A percentile compares a stretch with the other conserved stretches of the same genome.
Conservation (phyloP, 2,329 filamentous ascomycete genomes). For the Aspergillus fijiensis region DNA sequence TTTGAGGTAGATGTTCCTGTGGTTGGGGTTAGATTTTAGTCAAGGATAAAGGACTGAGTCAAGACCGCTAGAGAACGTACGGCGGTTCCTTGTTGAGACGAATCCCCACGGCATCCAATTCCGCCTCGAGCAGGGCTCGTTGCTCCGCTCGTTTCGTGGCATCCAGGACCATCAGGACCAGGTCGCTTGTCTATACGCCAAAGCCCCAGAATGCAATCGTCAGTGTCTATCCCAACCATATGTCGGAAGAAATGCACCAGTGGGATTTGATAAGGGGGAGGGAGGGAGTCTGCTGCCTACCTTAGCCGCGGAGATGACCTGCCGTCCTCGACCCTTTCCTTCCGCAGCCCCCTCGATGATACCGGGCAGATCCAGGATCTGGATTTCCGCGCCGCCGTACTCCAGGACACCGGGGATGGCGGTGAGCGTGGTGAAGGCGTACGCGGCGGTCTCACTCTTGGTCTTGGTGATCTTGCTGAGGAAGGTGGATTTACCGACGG, state of each 20-base stretch:
- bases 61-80: conserved; percentile 48
- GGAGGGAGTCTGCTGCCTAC: conserved; percentile 27
- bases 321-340: conserved; percentile 90
- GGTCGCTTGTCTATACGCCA: conserved; percentile 70
- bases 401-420: conserved; percentile 96
- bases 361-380: conserved; percentile 93
- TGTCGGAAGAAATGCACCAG: too few relatives aligned
- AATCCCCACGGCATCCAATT: conserved; percentile 93
- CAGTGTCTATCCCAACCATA: neutral
- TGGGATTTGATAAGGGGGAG: conserved; percentile 1
- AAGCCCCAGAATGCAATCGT: neutral
- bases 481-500: conserved; percentile 97
- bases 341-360: conserved; percentile 97
- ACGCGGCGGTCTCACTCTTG: conserved; percentile 90
- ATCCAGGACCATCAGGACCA: conserved; percentile 95
- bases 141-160: conserved; percentile 97
- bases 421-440: conserved; percentile 95
- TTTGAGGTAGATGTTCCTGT: conserved; percentile 94
- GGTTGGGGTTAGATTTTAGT: neutral
- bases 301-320: conserved; percentile 97
- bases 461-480: conserved; percentile 99
- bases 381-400: conserved; percentile 96
- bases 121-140: conserved; percentile 80
- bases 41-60: too few relatives aligned
- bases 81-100: conserved; percentile 87